These are phyloP conservation scores for Didymella lethalis DNA, from an alignment of 2,329 filamentous ascomycete species.

Conservation along the genomic window DNA sequence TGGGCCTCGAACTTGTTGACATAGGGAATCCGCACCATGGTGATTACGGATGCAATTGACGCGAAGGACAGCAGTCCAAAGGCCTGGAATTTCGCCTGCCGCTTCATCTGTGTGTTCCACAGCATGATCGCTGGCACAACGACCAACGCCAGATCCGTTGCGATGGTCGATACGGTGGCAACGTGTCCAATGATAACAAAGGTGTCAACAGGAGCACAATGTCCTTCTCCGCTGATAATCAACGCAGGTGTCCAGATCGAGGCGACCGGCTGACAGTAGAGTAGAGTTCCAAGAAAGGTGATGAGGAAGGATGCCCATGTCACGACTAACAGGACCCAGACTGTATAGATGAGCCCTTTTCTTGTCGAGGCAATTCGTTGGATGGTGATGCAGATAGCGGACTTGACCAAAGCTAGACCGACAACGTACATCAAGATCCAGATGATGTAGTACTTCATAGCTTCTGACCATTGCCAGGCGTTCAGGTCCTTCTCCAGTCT, in stretches of 20 bases:
- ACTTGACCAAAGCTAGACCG: constrained; percentile 35
- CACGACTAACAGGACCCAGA: constrained; percentile 27
- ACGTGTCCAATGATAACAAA: constrained; percentile 34
- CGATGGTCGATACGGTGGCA: constrained; percentile 32
- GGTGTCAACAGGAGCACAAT: constrained; percentile 28
- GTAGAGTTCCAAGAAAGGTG: constrained; percentile 32
- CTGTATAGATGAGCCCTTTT: constrained; percentile 24
- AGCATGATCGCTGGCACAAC: constrained; percentile 33
- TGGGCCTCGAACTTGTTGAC: constrained; percentile 31
- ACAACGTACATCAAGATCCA: constrained; percentile 38
- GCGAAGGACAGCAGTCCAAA: constrained; percentile 34
- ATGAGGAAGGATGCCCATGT: constrained; percentile 35
- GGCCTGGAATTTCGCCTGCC: constrained; percentile 31
- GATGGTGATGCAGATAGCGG: constrained; percentile 36
- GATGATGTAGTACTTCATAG: constrained; percentile 37
- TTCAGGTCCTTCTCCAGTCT: constrained; percentile 31
- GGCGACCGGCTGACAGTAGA: constrained; percentile 30
- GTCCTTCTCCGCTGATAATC: constrained; percentile 23
- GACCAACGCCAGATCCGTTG: constrained; percentile 32
- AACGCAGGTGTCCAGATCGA: constrained; percentile 27
- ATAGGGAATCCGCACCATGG: constrained; percentile 31
- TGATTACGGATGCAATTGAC: constrained; percentile 24
- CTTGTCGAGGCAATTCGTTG: constrained; percentile 34
- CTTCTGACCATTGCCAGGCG: constrained; percentile 29
- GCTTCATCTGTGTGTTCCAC: constrained; percentile 38